Conservation (phyloP, 2,329 filamentous ascomycete species). For the Pseudogymnoascus sp. region DNA sequence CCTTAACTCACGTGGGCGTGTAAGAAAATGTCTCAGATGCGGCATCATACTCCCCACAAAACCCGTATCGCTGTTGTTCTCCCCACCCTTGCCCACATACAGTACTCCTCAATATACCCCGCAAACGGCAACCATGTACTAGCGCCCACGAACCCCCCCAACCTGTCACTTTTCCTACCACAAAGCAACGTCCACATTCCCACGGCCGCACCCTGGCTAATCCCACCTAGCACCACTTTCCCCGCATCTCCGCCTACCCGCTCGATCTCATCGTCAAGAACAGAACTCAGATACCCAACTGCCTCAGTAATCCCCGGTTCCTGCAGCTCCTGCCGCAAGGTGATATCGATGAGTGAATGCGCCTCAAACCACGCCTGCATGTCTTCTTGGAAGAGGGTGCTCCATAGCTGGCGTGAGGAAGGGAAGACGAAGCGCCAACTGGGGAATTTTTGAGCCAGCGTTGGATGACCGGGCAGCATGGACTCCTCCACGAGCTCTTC, state of each 20-base stretch:
- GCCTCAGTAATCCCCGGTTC: slow-evolving; percentile 37
- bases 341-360: slow-evolving; percentile 33
- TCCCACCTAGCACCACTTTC: slow-evolving; percentile 41
- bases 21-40: neutral
- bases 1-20: neutral
- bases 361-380: slow-evolving; percentile 46
- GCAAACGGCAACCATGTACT: slow-evolving; percentile 38
- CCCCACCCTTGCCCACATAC: neutral
- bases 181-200: slow-evolving; percentile 35
- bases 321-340: slow-evolving; percentile 35
- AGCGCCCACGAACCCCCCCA: slow-evolving; percentile 40
- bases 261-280: slow-evolving; percentile 30
- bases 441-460: slow-evolving; percentile 29
- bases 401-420: slow-evolving; percentile 37
- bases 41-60: neutral
- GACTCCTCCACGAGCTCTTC: slow-evolving; percentile 24
- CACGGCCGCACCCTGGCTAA: slow-evolving; percentile 46
- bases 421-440: slow-evolving; percentile 43
- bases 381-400: slow-evolving; percentile 32
- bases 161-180: neutral
- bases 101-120: slow-evolving; percentile 27
- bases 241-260: slow-evolving; percentile 18
- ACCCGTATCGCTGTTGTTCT: neutral
- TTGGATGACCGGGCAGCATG: slow-evolving; percentile 13
- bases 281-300: slow-evolving; percentile 25